Evolutionary conservation across 164 flowering plant genomes (phyloP).

Genomic region (Magnolia officinalis): DNA sequence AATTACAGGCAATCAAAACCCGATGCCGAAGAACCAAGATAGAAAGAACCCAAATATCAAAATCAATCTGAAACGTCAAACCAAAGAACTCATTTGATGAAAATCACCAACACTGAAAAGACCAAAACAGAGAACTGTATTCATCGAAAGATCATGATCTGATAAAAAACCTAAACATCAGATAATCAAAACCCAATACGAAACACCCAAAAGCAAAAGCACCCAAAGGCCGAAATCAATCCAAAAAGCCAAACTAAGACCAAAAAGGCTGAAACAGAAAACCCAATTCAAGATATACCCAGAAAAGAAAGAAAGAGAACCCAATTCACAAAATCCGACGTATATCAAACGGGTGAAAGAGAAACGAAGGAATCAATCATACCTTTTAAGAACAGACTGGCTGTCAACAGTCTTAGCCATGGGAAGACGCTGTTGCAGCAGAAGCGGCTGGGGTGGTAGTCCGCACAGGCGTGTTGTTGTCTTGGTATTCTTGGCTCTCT

Average conservation of each 20-base stretch:
- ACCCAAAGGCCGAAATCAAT: background rate
- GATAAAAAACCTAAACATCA: background rate
- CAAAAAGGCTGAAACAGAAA: background rate
- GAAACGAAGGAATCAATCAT: background rate
- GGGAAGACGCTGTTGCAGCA: constrained; percentile 33
- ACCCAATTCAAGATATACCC: background rate
- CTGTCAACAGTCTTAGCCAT: constrained; percentile 50
- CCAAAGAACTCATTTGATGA: background rate
- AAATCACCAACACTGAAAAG: background rate
- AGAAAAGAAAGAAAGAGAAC: background rate
- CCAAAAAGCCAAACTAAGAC: background rate
- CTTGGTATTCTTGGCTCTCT: constrained; percentile 11
- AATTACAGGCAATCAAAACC: background rate
- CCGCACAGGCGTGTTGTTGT: constrained; percentile 30
- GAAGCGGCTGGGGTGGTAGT: constrained; percentile 25
- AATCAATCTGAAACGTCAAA: background rate
- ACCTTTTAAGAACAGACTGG: constrained; percentile 65
- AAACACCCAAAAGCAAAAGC: background rate
- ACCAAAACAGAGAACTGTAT: background rate
- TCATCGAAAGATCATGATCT: background rate
- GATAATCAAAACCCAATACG: background rate
- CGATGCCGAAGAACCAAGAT: background rate
- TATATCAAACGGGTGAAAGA: background rate
- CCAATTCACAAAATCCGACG: background rate
- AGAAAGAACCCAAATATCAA: background rate